phyloP scores from a whole-genome alignment of 345 rosid genomes.

The Arabidopsis thaliana region DNA sequence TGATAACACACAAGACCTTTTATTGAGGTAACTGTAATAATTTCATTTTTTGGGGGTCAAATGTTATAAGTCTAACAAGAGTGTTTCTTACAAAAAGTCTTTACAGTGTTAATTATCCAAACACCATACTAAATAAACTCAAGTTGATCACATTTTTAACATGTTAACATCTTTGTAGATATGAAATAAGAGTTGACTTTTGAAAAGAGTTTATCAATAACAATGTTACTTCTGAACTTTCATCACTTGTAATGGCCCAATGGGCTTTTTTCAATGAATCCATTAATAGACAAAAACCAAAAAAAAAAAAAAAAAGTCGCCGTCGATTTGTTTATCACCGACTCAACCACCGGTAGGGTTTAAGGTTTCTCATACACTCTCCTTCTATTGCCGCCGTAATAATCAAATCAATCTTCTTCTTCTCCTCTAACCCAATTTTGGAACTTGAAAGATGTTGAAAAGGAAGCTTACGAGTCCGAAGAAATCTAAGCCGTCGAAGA shows the following conservation, averaged over 20 bases:
- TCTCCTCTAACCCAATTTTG: neutral
- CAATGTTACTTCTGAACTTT: too few species aligned
- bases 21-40: neutral
- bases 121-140: neutral
- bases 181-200: neutral
- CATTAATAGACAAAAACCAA: too few species aligned
- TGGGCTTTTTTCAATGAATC: too few species aligned
- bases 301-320: neutral
- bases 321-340: conserved; percentile 15
- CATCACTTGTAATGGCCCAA: too few species aligned
- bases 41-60: neutral
- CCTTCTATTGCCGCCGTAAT: neutral
- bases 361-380: conserved; percentile 7
- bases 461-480: conserved; percentile 46
- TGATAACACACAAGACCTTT: neutral
- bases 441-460: conserved; percentile 42
- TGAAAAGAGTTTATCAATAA: too few species aligned
- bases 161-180: neutral
- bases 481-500: conserved; percentile 34
- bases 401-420: neutral
- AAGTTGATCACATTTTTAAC: neutral
- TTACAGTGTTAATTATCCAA: neutral
- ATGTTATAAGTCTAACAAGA: neutral
- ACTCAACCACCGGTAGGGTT: conserved; percentile 25
- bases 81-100: neutral